Percentiles rank a stretch among this genome's conserved stretches.
These are phyloP conservation scores for Auriscalpium orientale DNA, from an alignment of 768 basidiomycete species.

Conservation along the genomic window DNA sequence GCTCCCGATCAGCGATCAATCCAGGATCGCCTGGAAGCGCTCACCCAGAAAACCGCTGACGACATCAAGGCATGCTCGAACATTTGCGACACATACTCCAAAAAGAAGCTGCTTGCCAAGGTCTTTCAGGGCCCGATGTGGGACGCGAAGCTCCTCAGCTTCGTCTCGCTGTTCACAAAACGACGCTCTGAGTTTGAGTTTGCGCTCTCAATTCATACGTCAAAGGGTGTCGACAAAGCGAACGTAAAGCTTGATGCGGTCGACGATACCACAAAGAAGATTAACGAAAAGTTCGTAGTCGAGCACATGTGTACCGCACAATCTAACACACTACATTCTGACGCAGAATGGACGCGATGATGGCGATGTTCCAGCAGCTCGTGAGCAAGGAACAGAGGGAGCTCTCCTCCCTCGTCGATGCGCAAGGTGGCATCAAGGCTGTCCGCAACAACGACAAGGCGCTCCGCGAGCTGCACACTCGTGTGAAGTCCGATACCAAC, in stretches of 20 bases:
- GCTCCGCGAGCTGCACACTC: conserved; percentile 10
- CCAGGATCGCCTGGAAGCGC: conserved; percentile 25
- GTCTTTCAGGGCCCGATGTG: conserved; percentile 21
- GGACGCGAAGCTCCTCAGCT: conserved; percentile 18
- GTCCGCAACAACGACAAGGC: conserved; percentile 14
- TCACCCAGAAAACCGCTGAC: conserved; percentile 17
- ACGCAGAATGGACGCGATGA: conserved; percentile 7
- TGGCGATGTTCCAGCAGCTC: conserved; percentile 3
- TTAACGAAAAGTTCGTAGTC: conserved; percentile 8
- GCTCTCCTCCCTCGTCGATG: conserved; percentile 2
- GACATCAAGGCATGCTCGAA: conserved; percentile 25
- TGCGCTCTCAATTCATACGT: conserved; percentile 22
- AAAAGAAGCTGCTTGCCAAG: conserved; percentile 20
- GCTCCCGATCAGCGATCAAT: conserved; percentile 26
- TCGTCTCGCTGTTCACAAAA: conserved; percentile 16
- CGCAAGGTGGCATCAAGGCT: conserved; percentile 16
- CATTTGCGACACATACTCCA: conserved; percentile 23
- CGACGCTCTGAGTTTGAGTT: conserved; percentile 19
- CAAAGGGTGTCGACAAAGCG: conserved; percentile 16
- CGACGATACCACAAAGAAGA: conserved; percentile 1
- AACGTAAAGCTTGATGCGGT: conserved; percentile 11
- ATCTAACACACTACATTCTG: background rate
- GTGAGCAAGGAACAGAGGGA: conserved; percentile 4
- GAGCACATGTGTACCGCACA: background rate
- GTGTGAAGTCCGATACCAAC: conserved; percentile 2